Percentiles rank a stretch among this genome's conserved stretches.
Conservation (phyloP, 1,284 basidiomycete species). For the Sporisorium exsertum region DNA sequence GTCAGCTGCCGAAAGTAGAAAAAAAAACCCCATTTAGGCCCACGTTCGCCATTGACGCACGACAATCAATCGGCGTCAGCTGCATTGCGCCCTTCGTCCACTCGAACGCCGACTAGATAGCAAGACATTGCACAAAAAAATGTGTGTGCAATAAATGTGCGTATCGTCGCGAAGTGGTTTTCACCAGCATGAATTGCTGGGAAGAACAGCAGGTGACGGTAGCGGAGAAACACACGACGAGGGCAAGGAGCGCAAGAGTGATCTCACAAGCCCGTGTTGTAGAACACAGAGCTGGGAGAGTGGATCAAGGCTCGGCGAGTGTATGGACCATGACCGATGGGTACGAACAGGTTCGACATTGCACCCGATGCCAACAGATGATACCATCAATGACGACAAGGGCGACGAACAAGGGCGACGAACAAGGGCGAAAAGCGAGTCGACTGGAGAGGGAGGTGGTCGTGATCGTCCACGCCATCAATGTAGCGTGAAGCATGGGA, state of each 20-base stretch:
- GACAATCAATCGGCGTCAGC: too few relatives aligned
- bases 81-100: not conserved
- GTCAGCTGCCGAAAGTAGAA: conserved; percentile 4
- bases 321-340: conserved; percentile 1
- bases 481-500: not conserved
- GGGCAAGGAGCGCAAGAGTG: not conserved
- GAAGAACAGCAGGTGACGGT: not conserved
- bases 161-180: not conserved
- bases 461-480: not conserved
- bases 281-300: not conserved
- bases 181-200: not conserved
- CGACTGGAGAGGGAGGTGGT: not conserved
- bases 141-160: not conserved
- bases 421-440: not conserved
- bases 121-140: not conserved
- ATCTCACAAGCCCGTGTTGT: not conserved
- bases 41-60: not conserved
- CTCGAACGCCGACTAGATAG: not conserved
- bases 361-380: not conserved
- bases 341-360: not conserved
- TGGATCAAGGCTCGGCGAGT: not conserved
- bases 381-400: conserved; percentile 5
- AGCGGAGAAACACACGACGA: not conserved
- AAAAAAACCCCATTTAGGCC: too few relatives aligned
- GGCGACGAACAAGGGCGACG: too few relatives aligned